These are phyloP conservation scores for Lachnellula willkommii DNA, from an alignment of 2,329 filamentous ascomycete genomes.

Conservation along the genomic window DNA sequence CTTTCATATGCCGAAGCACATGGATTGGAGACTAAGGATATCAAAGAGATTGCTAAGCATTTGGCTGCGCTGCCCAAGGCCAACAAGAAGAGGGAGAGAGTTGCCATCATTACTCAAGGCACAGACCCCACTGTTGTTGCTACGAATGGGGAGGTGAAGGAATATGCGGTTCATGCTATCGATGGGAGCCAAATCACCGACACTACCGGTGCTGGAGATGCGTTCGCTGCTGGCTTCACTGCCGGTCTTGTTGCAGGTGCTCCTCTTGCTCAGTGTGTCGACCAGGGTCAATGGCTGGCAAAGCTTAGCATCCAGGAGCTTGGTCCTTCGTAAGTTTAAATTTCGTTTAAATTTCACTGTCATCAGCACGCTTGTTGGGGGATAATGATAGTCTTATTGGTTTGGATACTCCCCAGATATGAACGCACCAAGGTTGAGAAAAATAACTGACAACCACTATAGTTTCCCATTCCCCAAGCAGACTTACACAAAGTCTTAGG, in stretches of 20 bases:
- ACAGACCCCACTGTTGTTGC: slow-evolving; percentile 86
- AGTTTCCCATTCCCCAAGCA: slow-evolving; percentile 82
- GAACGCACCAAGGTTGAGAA: background rate
- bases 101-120: slow-evolving; percentile 91
- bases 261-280: slow-evolving; percentile 68
- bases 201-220: slow-evolving; percentile 94
- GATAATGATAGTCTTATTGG: background rate
- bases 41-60: slow-evolving; percentile 77
- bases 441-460: slow-evolving; percentile 25
- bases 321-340: slow-evolving; percentile 80
- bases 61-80: slow-evolving; percentile 88
- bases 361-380: background rate
- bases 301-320: slow-evolving; percentile 90
- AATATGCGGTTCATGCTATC: slow-evolving; percentile 78
- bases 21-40: slow-evolving; percentile 66
- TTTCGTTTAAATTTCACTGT: slow-evolving; percentile 11
- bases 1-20: slow-evolving; percentile 81
- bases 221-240: slow-evolving; percentile 90
- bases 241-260: slow-evolving; percentile 86
- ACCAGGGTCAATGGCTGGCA: slow-evolving; percentile 96
- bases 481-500: slow-evolving; percentile 51
- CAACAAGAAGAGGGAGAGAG: slow-evolving; percentile 76
- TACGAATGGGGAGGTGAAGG: slow-evolving; percentile 65
- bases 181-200: slow-evolving; percentile 77
- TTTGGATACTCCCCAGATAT: background rate